Evolutionary conservation across 2,329 filamentous ascomycete species (phyloP), one percentile per base, ranked within the genome.

Genomic region (Herpotrichia juniperi): DNA sequence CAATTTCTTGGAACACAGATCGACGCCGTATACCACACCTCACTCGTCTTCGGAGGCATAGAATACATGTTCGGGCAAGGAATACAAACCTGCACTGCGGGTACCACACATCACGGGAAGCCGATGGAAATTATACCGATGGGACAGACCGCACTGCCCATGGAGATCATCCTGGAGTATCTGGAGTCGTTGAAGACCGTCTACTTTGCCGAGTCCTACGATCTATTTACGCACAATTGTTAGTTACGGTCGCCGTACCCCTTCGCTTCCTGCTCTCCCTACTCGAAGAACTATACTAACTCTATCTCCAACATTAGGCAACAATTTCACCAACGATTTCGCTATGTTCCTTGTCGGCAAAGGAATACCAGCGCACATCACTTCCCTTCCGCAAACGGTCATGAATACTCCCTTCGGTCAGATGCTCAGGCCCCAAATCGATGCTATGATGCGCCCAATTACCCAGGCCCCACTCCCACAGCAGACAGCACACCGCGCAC

Each of bases 271-370:
- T 12, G 7, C 26, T 28, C 26, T 28, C 12, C 26, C 12, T 28
- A 28, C 7, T 97, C 74, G 26, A 28, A 28, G 31, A 34, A 10
- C 31, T 34, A n/a, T n/a, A 34, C 31, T 34, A n/a, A 34, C 31
- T 14, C 19, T 40, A 3, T 24, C 16, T n/a, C 3, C 19, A 11
- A 22, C 14, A 4, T 16, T 24, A 4, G 12, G 37, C 79, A 99
- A 97, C 77, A 97, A 97, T 74, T 99, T 97, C 74, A 91, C 90
- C 3, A 93, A 97, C 67, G 92, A 96, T 55, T 87, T 97, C 60
- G 81, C 91, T 57, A 94, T 90, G 73, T 97, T 97, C 58, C 79
- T 97, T 0, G 79, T 97, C 1, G 93, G 94, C 19, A 89, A 87
- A 62, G 90, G 91, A 2, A 97, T 97, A 53, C 94, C 94, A 0